Evolutionary conservation across 495 filamentous ascomycete genomes (phyloP).

Genomic region (Massariosphaeria phaeospora): DNA sequence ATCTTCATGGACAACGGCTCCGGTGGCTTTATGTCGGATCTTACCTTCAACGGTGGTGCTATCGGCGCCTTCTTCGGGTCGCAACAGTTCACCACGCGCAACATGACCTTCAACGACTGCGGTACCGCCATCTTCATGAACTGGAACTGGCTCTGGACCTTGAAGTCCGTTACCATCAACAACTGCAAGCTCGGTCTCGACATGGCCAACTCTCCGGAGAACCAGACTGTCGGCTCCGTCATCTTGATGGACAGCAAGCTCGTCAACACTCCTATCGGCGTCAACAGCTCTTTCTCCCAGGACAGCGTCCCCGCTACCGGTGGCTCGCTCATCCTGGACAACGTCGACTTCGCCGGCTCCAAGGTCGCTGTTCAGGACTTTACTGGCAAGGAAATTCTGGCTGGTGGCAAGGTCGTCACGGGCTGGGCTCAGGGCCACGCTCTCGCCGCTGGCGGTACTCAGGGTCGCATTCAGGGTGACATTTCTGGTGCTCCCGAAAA

Average conservation of each 20-base stretch:
- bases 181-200: slow-evolving; percentile 61
- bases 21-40: slow-evolving; percentile 46
- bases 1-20: slow-evolving; percentile 89
- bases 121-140: slow-evolving; percentile 49
- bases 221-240: slow-evolving; percentile 46
- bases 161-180: slow-evolving; percentile 41
- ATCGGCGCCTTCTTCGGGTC: slow-evolving; percentile 49
- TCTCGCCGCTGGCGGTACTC: slow-evolving; percentile 44
- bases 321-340: slow-evolving; percentile 60
- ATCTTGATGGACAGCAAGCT: slow-evolving; percentile 41
- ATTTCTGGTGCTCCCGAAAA: slow-evolving; percentile 39
- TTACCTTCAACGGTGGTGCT: slow-evolving; percentile 46
- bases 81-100: slow-evolving; percentile 52
- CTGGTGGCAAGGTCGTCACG: slow-evolving; percentile 50
- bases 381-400: slow-evolving; percentile 49
- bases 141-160: slow-evolving; percentile 56
- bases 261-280: slow-evolving; percentile 36
- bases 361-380: slow-evolving; percentile 56
- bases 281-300: slow-evolving; percentile 36
- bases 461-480: slow-evolving; percentile 42
- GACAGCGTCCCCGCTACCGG: slow-evolving; percentile 42
- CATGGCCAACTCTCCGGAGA: slow-evolving; percentile 50
- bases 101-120: slow-evolving; percentile 48
- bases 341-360: slow-evolving; percentile 59
- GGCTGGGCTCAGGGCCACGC: slow-evolving; percentile 53